Evolutionary conservation across 2,329 filamentous ascomycete genomes (phyloP), one percentile per base, ranked within the genome.

Genomic region (Ophiosphaerella korrae): DNA sequence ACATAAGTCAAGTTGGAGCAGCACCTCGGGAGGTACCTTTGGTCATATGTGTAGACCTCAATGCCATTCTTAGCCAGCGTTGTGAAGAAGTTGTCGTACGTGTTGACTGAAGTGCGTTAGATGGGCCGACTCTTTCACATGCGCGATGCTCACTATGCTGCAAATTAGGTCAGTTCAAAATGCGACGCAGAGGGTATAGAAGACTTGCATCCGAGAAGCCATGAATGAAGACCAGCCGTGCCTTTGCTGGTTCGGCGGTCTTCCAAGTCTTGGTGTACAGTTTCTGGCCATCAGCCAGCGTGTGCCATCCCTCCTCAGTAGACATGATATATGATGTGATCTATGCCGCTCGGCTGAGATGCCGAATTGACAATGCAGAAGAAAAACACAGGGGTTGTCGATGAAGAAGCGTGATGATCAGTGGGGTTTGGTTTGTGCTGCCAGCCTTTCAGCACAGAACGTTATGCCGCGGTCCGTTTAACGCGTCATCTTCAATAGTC

Each of bases 211-310:
- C 92, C 72, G 86, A 91, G 80, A 92, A 97, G 65, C 92, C 92
- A 76, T 97, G 92, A 57, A 97, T 78, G 74, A 95, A 89, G 64
- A 94, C 80, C 42, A 96, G 73, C 60, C 89, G 88, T 32, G 92
- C 92, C 64, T 82, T 83, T 48, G 82, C 74, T 11, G 80, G 74
- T 12, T 77, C 80, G 26, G 80, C 72, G 26, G 84, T 84, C 86
- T 78, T 81, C 82, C 83, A 86, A 18, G 81, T 84, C 66, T 86
- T 86, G 35, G 82, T 84, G 70, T 85, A 87, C 48, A 86, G 71
- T 62, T 80, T 77, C 33, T 72, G 69, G 48, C 80, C 80, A 66
- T 85, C 84, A 24, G 77, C 73, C 5, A 79, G 70, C 13, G 71
- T 75, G 65, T 83, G 78, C 54, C 71, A 79, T 50, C 79, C 78